A percentile compares a stretch with the other conserved stretches of the same genome.
Evolutionary conservation across 225 moss, liverwort and hornwort species (phyloP).

Genomic region (Marchantia polymorpha): DNA sequence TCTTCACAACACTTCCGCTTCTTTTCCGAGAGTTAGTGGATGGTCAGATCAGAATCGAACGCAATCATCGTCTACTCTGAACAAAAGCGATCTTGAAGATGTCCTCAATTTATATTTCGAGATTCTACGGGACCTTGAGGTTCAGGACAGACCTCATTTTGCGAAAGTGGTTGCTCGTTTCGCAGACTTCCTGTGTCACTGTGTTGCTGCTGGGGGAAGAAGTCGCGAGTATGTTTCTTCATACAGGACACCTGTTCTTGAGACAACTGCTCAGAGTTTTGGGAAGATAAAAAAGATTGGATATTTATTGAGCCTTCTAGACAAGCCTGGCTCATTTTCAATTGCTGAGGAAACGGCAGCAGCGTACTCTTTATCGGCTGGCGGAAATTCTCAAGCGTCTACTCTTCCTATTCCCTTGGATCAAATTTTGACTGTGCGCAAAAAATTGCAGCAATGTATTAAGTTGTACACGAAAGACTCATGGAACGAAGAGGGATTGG

Average conservation of each 20-base stretch:
- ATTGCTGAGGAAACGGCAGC: constrained; percentile 17
- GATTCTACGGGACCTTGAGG: constrained; percentile 58
- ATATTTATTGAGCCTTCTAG: constrained; percentile 86
- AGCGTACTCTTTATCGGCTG: constrained; percentile 12
- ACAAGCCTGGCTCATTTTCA: constrained; percentile 51
- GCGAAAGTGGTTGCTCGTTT: constrained; percentile 92
- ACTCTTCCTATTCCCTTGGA: constrained; percentile 73
- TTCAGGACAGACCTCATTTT: constrained; percentile 71
- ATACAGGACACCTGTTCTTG: constrained; percentile 61
- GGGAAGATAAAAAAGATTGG: constrained; percentile 86
- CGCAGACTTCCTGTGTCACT: constrained; percentile 93
- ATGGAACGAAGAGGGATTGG: constrained; percentile 55
- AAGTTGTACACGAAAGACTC: constrained; percentile 61
- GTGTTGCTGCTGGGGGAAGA: constrained; percentile 90
- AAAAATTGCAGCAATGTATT: constrained; percentile 80
- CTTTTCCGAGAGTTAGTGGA: not conserved
- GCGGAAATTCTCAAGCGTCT: constrained; percentile 23
- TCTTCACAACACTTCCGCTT: constrained; percentile 2
- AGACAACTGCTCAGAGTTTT: constrained; percentile 75
- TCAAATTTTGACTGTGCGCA: constrained; percentile 84
- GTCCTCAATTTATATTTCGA: constrained; percentile 75
- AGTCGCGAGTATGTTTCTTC: constrained; percentile 71
- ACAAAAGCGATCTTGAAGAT: constrained; percentile 55
- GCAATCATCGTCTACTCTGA: not conserved
- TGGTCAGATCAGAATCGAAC: not conserved